Base-by-base conservation (phyloP, 1,284 basidiomycete species). In the Calocybe gambosa region DNA sequence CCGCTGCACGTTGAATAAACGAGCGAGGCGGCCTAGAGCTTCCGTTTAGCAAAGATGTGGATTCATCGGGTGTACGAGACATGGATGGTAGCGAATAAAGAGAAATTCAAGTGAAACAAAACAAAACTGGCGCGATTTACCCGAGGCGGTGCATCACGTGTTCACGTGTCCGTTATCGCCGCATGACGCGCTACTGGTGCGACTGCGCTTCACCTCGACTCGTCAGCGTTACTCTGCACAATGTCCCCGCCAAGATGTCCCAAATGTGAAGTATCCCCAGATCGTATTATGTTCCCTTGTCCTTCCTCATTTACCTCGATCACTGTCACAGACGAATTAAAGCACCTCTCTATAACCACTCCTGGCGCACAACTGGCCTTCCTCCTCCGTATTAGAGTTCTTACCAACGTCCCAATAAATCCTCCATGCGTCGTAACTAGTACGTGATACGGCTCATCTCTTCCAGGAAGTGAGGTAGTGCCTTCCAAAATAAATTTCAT, bases 381-480 rank as follows among this genome's bases (percentile, higher is more conserved):
- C 31, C 69, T 60, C 35, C 66, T 68, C 9, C 63, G 62, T 15
- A 75, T 51, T 55, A 86, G 58, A 35, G 58, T 63, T 26, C 65
- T 67, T 42, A 82, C 61, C 39, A 88, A 67, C 13, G 68, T 66
- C 16, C 65, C 62, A 50, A 88, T 84, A 54, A 75, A 71, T 0
- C 76, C 84, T 2, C 83, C 84, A 50, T 89, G 85, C 31, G 79
- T 77, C 45, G 79, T 74, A 3, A 80, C 72, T 20, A 89, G 69
- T 37, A 86, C 68, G 51, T 73, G 63, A 46, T 62, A 59, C 42
- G 68, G 59, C 21, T 49, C 47, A 16, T 33, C 46, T 20, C 28
- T 48, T 12, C 45, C 40, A n/a, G 51, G 55, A 37, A 57, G 49
- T 28, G 62, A 60, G 23, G 62, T 55, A n/a, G 67, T 64, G 43